Conservation (phyloP, 306 rosid species). For the Cucumis melo region DNA sequence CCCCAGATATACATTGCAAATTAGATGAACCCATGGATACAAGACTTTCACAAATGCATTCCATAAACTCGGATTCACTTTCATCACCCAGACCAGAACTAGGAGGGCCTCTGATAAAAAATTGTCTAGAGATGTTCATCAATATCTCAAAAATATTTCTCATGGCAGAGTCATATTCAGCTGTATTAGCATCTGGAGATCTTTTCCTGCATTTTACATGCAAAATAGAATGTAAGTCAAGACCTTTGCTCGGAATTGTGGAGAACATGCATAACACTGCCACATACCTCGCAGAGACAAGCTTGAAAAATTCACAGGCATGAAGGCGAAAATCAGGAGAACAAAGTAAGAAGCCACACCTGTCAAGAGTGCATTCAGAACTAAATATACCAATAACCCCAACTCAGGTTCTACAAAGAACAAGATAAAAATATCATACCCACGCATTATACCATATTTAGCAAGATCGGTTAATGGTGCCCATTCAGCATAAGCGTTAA, state of each 20-base stretch:
- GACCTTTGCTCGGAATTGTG: constrained; percentile 3
- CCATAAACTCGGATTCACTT: constrained; percentile 65
- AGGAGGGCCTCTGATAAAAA: constrained; percentile 36
- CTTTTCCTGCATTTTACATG: constrained; percentile 54
- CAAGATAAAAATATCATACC: constrained; percentile 41
- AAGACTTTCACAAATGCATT: constrained; percentile 80
- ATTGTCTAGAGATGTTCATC: constrained; percentile 65
- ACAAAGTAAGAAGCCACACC: constrained; percentile 84
- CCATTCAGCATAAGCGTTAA: constrained; percentile 97
- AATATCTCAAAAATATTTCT: constrained; percentile 46
- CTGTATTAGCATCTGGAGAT: constrained; percentile 44
- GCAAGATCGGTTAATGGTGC: constrained; percentile 92
- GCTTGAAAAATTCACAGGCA: constrained; percentile 92
- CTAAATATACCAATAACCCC: constrained; percentile 6
- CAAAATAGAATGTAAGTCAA: constrained; percentile 10
- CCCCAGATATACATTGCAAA: constrained; percentile 72
- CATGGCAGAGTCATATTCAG: constrained; percentile 79
- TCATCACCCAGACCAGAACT: constrained; percentile 44
- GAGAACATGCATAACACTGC: constrained; percentile 6
- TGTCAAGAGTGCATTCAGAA: constrained; percentile 24
- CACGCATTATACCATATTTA: constrained; percentile 73
- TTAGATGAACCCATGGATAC: constrained; percentile 69
- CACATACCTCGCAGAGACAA: constrained; percentile 69
- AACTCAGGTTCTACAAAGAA: constrained; percentile 12
- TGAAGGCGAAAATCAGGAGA: constrained; percentile 89